Evolutionary conservation across 805 yeast genomes (phyloP).

Genomic region (Candida maris): DNA sequence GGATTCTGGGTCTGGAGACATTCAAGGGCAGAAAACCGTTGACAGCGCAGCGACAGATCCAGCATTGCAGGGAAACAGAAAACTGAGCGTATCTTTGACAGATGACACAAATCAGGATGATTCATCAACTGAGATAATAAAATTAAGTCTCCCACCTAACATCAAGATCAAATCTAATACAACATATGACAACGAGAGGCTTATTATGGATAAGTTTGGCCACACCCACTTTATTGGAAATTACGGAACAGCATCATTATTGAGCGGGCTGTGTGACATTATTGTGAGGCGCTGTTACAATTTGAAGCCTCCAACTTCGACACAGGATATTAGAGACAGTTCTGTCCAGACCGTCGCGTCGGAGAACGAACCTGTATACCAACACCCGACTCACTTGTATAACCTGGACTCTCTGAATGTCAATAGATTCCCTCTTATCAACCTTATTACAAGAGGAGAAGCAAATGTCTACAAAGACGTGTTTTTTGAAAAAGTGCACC

Average conservation of each 20-base stretch:
- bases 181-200: slow-evolving; percentile 30
- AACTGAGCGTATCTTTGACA: neutral
- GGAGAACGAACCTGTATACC: slow-evolving; percentile 33
- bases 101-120: neutral
- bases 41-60: slow-evolving; percentile 1
- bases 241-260: slow-evolving; percentile 42
- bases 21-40: neutral
- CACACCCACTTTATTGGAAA: slow-evolving; percentile 47
- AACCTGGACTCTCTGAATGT: slow-evolving; percentile 30
- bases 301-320: slow-evolving; percentile 33
- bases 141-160: slow-evolving; percentile 18
- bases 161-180: slow-evolving; percentile 19
- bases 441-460: slow-evolving; percentile 31
- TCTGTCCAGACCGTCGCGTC: slow-evolving; percentile 34
- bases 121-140: neutral
- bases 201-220: slow-evolving; percentile 42
- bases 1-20: neutral
- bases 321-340: slow-evolving; percentile 31
- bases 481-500: slow-evolving; percentile 43
- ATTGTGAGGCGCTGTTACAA: slow-evolving; percentile 37
- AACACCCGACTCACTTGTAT: slow-evolving; percentile 32
- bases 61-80: neutral
- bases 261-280: slow-evolving; percentile 41
- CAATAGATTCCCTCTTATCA: slow-evolving; percentile 38
- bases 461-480: slow-evolving; percentile 35